Evolutionary conservation across 805 yeast species (phyloP).

Genomic region (Candida ovalis): DNA sequence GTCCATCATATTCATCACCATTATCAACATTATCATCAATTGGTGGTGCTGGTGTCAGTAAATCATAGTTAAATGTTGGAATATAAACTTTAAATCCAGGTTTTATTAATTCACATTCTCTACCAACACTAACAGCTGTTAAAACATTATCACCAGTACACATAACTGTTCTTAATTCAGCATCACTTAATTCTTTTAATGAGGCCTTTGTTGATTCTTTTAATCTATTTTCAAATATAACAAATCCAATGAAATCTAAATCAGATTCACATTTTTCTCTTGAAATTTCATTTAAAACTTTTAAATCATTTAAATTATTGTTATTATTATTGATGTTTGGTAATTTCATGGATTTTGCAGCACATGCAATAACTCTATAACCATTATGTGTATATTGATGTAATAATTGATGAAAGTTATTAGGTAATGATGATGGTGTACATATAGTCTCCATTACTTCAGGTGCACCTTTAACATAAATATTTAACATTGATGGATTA

Average conservation of each 20-base stretch:
- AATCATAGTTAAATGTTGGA: slow-evolving; percentile 49
- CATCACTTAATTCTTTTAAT: slow-evolving; percentile 54
- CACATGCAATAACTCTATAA: slow-evolving; percentile 93
- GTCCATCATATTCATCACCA: slow-evolving; percentile 14
- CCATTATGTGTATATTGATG: slow-evolving; percentile 91
- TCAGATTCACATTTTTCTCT: slow-evolving; percentile 69
- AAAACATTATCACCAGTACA: slow-evolving; percentile 96
- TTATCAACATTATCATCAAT: slow-evolving; percentile 4
- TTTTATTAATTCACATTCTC: slow-evolving; percentile 69
- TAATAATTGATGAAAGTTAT: slow-evolving; percentile 65
- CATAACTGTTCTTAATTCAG: slow-evolving; percentile 83
- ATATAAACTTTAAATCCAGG: slow-evolving; percentile 48
- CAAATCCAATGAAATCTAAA: slow-evolving; percentile 78
- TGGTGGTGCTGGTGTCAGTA: too few relatives aligned
- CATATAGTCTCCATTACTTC: slow-evolving; percentile 86
- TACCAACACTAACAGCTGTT: slow-evolving; percentile 91
- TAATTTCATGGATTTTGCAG: slow-evolving; percentile 43
- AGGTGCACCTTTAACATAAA: slow-evolving; percentile 94
- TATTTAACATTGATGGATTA: slow-evolving; percentile 30
- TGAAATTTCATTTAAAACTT: slow-evolving; percentile 44
- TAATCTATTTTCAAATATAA: slow-evolving; percentile 87
- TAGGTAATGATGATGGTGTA: slow-evolving; percentile 64
- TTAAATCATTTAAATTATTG: slow-evolving; percentile 34
- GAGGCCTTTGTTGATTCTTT: slow-evolving; percentile 66
- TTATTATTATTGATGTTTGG: slow-evolving; percentile 12